Evolutionary conservation across 2,329 filamentous ascomycete species (phyloP).

Genomic region (Epichloe hybrida): DNA sequence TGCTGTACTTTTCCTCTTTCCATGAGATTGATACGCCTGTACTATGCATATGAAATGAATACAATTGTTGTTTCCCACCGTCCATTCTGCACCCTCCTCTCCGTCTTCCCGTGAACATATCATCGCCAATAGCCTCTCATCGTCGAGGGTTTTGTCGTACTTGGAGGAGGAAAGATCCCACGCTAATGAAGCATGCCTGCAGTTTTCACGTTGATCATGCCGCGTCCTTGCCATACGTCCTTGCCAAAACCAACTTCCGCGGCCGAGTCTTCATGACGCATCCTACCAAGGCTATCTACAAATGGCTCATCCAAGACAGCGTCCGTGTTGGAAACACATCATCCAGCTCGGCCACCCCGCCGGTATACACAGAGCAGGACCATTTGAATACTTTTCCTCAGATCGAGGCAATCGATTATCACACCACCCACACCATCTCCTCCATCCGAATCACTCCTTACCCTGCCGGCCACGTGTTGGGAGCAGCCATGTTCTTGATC

Average conservation of each 20-base stretch:
- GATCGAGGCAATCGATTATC: slow-evolving; percentile 96
- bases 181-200: slow-evolving; percentile 5
- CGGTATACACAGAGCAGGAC: slow-evolving; percentile 90
- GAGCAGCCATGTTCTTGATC: slow-evolving; percentile 95
- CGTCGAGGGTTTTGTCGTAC: no score
- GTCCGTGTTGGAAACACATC: slow-evolving; percentile 72
- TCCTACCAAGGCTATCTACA: slow-evolving; percentile 98
- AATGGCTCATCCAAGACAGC: slow-evolving; percentile 96
- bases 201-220: slow-evolving; percentile 96
- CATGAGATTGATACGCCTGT: slow-evolving; percentile 13
- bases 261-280: slow-evolving; percentile 98
- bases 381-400: slow-evolving; percentile 84
- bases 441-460: slow-evolving; percentile 95
- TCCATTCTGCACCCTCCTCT: slow-evolving; percentile 5
- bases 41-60: slow-evolving; percentile 22
- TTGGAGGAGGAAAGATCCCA: background rate
- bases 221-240: slow-evolving; percentile 93
- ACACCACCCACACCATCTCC: slow-evolving; percentile 93
- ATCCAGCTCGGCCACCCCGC: slow-evolving; percentile 49
- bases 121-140: background rate
- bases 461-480: slow-evolving; percentile 92
- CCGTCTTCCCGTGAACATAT: background rate
- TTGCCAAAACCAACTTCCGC: slow-evolving; percentile 95
- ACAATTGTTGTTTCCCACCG: slow-evolving; percentile 19
- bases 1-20: background rate